Evolutionary conservation across 345 rosid genomes (phyloP).

Genomic region (Gossypium australe): DNA sequence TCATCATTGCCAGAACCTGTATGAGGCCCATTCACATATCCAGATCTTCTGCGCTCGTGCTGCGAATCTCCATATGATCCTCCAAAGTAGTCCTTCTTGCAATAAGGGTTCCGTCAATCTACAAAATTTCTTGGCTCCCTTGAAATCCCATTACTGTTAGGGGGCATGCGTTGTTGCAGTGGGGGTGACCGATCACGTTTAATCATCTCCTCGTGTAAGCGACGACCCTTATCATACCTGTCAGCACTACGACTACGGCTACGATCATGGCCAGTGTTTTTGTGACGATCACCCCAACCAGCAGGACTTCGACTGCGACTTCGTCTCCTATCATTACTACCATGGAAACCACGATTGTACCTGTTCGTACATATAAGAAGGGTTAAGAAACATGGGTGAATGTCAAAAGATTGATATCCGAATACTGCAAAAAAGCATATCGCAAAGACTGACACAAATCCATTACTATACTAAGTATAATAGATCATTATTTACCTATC

Average conservation of each 20-base stretch:
- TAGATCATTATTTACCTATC: slow-evolving; percentile 46
- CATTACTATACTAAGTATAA: not conserved
- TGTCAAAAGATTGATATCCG: not conserved
- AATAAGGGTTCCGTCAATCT: not conserved
- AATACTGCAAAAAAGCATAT: not conserved
- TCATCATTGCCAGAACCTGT: not conserved
- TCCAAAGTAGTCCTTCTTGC: not conserved
- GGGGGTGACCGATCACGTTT: not conserved
- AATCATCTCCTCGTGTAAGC: not conserved
- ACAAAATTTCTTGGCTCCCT: not conserved
- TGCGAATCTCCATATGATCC: not conserved
- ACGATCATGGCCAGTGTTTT: slow-evolving; percentile 10
- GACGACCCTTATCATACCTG: not conserved
- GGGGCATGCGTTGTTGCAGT: not conserved
- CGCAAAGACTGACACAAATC: not conserved
- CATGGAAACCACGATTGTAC: slow-evolving; percentile 7
- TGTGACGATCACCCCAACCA: slow-evolving; percentile 9
- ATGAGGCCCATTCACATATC: not conserved
- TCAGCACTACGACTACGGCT: slow-evolving; percentile 11
- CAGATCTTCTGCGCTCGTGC: not conserved
- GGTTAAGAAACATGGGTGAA: not conserved
- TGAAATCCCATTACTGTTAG: not conserved
- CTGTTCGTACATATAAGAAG: not conserved
- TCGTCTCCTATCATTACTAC: slow-evolving; percentile 7
- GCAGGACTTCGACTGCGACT: slow-evolving; percentile 17